These are phyloP conservation scores for Plectranthus barbatus DNA, from an alignment of 257 asterid genomes.

Conservation along the genomic window DNA sequence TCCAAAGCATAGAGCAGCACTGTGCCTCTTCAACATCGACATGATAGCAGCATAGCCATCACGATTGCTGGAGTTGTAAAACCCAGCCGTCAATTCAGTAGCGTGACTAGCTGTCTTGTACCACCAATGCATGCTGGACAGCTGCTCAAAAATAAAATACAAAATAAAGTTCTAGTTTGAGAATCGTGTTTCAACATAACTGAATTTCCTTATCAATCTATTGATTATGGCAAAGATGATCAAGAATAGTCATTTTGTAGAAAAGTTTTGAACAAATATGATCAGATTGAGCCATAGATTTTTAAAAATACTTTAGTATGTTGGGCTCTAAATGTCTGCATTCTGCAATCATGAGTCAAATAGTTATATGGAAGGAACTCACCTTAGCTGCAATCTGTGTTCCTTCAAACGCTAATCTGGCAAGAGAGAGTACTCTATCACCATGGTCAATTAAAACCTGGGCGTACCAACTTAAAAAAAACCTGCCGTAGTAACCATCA, in stretches of 20 bases:
- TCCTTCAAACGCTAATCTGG: conserved; percentile 55
- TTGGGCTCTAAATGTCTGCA: neutral
- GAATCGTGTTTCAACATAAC: neutral
- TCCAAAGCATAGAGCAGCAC: conserved; percentile 47
- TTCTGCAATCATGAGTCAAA: neutral
- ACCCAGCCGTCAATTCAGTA: conserved; percentile 84
- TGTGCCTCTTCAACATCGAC: conserved; percentile 63
- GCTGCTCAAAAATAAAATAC: conserved; percentile 33
- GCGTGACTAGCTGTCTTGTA: conserved; percentile 94
- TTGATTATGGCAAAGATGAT: neutral
- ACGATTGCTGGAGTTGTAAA: conserved; percentile 63
- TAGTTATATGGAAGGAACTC: conserved; percentile 10
- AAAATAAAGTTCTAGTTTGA: neutral
- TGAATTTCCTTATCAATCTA: neutral
- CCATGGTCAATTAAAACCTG: conserved; percentile 49
- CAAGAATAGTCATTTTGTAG: neutral
- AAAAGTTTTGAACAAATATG: neutral
- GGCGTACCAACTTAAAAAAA: conserved; percentile 60
- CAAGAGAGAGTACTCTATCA: conserved; percentile 56
- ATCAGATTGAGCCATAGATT: conserved; percentile 4
- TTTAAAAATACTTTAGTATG: conserved; percentile 1
- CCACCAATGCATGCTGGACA: conserved; percentile 89
- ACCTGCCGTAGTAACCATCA: conserved; percentile 58
- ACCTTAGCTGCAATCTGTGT: conserved; percentile 55
- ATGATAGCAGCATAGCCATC: conserved; percentile 66